Conservation (phyloP, 352 stramenopile genomes). For the Nothophytophthora sp. region DNA sequence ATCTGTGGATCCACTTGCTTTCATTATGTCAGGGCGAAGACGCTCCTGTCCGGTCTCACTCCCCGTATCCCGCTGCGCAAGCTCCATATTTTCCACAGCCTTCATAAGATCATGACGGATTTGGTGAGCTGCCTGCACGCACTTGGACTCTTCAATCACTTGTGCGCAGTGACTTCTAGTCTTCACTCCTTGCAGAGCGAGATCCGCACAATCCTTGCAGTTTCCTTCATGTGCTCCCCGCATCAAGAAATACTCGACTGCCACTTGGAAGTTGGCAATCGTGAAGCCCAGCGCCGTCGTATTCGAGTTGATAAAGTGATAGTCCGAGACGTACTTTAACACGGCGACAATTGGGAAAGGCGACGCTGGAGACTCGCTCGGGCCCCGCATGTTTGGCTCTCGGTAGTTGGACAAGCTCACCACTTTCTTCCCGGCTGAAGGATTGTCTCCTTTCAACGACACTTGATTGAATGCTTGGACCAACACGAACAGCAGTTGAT, state of each 20-base stretch:
- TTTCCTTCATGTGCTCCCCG: constrained; percentile 31
- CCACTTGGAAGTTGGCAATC: constrained; percentile 82
- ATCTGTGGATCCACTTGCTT: neutral
- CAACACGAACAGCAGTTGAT: constrained; percentile 73
- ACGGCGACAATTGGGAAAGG: constrained; percentile 57
- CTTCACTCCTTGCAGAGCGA: constrained; percentile 14
- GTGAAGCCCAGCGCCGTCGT: constrained; percentile 78
- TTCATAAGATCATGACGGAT: constrained; percentile 28
- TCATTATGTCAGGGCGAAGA: neutral
- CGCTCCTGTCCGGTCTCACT: constrained; percentile 17
- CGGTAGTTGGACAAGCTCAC: too few species aligned
- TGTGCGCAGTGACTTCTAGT: constrained; percentile 14
- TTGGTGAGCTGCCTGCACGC: constrained; percentile 16
- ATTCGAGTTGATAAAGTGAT: constrained; percentile 87
- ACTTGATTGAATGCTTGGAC: constrained; percentile 49
- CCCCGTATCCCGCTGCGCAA: constrained; percentile 17
- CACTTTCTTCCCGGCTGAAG: neutral
- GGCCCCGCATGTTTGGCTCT: constrained; percentile 1
- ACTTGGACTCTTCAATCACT: constrained; percentile 27
- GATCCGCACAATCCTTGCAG: constrained; percentile 20
- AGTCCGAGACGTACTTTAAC: constrained; percentile 74
- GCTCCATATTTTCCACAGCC: constrained; percentile 18
- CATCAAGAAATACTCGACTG: constrained; percentile 74
- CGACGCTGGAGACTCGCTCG: neutral
- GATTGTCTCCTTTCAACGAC: neutral